Conservation (phyloP, 345 rosid species). For the Citrus maxima region DNA sequence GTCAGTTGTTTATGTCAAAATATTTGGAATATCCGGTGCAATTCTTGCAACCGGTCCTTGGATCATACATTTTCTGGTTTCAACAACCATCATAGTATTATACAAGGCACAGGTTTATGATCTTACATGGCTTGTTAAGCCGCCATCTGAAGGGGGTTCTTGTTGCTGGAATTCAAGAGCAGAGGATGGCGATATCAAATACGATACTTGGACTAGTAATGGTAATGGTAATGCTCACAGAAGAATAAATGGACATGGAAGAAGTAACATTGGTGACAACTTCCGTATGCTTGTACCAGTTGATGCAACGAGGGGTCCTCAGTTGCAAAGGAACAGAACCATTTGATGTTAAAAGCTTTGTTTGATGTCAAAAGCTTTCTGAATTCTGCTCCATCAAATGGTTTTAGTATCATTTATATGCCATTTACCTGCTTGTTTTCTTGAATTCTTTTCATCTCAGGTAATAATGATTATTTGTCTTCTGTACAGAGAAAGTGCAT, state of each 20-base stretch:
- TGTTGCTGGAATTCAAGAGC: neutral
- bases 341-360: neutral
- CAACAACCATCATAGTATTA: conserved; percentile 12
- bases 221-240: neutral
- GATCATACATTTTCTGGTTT: conserved; percentile 18
- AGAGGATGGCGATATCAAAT: neutral
- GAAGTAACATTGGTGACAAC: neutral
- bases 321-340: conserved; percentile 14
- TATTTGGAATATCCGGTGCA: conserved; percentile 5
- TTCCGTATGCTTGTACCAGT: neutral
- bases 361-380: no score
- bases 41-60: conserved; percentile 22
- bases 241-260: neutral
- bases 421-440: neutral
- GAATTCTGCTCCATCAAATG: neutral
- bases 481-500: neutral
- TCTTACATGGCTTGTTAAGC: conserved; percentile 17
- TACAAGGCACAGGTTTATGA: conserved; percentile 17
- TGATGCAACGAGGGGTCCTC: neutral
- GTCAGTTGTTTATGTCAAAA: neutral
- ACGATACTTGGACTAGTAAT: no score
- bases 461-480: neutral
- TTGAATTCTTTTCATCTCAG: neutral
- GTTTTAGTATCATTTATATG: neutral
- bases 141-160: conserved; percentile 1